Conservation (phyloP, 2,329 filamentous ascomycete species). For the Clonostachys rosea region DNA sequence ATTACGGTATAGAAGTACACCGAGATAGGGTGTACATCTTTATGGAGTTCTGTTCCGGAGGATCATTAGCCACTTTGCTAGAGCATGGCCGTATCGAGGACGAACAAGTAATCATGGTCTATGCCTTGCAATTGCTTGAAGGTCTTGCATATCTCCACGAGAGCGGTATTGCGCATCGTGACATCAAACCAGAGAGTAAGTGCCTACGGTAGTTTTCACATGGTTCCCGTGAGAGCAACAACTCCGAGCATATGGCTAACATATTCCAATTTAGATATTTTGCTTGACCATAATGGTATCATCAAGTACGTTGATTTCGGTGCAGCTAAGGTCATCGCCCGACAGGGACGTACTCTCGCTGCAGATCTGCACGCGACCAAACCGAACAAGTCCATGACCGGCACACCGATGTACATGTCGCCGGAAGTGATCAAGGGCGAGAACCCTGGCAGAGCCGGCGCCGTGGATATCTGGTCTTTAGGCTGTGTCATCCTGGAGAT, state of each 20-base stretch:
- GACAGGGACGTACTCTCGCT: conserved; percentile 83
- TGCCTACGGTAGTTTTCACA: conserved; percentile 11
- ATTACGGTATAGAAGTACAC: conserved; percentile 97
- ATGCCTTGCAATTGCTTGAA: conserved; percentile 88
- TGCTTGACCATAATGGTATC: conserved; percentile 94
- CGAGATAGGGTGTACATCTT: conserved; percentile 99
- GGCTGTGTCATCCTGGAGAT: conserved; percentile 97
- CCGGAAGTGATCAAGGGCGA: conserved; percentile 96
- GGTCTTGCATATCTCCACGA: conserved; percentile 92
- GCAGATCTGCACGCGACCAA: conserved; percentile 51
- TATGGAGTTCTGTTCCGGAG: conserved; percentile 98
- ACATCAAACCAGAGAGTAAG: conserved; percentile 96
- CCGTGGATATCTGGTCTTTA: conserved; percentile 93
- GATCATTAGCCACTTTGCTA: conserved; percentile 81
- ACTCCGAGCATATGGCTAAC: neutral
- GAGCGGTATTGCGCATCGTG: conserved; percentile 86
- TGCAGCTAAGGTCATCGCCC: conserved; percentile 92
- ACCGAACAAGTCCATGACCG: conserved; percentile 88
- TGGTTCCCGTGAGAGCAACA: no score
- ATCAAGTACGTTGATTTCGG: conserved; percentile 99
- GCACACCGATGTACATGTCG: conserved; percentile 99
- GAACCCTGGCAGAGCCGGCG: conserved; percentile 72
- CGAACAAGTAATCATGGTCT: conserved; percentile 96
- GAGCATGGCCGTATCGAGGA: conserved; percentile 98
- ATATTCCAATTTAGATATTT: conserved; percentile 59